phyloP scores from a whole-genome alignment of 139 green algal genomes.

The Micractinium conductrix region DNA sequence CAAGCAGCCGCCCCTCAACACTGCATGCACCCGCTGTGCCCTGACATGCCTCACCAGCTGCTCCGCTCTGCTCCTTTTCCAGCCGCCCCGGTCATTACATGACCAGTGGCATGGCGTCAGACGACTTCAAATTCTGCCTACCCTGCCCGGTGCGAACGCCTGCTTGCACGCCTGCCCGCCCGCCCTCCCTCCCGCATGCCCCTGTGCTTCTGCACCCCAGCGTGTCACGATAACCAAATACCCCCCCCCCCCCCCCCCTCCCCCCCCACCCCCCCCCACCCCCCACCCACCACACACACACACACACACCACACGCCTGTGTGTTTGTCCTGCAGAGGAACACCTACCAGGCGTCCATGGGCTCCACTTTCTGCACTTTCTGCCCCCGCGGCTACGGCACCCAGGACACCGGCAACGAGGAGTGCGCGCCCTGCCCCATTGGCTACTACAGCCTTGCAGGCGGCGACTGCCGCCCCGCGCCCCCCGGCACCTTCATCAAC shows the following conservation, averaged over 20 bases:
- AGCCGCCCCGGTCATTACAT: background rate
- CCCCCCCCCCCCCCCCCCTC: no score
- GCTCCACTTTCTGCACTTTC: background rate
- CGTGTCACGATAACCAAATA: no score
- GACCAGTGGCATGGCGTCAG: background rate
- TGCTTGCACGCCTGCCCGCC: no score
- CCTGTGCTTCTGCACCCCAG: no score
- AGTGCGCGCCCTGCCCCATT: background rate
- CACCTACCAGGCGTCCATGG: background rate
- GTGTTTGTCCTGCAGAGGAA: background rate
- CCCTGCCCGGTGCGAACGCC: background rate
- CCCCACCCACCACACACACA: background rate
- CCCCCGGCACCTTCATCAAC: constrained; percentile 5
- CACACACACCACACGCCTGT: no score
- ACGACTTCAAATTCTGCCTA: background rate
- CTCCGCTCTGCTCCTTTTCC: no score
- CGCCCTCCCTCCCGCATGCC: background rate
- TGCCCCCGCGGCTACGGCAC: background rate
- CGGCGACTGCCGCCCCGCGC: background rate
- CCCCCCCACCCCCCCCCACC: no score
- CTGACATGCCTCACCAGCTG: no score
- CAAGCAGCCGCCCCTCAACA: no score
- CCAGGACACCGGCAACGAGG: background rate
- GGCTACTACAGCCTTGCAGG: background rate
- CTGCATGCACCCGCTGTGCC: no score